Evolutionary conservation across 1,284 basidiomycete genomes (phyloP).

Genomic region (Acaromyces ingoldii): DNA sequence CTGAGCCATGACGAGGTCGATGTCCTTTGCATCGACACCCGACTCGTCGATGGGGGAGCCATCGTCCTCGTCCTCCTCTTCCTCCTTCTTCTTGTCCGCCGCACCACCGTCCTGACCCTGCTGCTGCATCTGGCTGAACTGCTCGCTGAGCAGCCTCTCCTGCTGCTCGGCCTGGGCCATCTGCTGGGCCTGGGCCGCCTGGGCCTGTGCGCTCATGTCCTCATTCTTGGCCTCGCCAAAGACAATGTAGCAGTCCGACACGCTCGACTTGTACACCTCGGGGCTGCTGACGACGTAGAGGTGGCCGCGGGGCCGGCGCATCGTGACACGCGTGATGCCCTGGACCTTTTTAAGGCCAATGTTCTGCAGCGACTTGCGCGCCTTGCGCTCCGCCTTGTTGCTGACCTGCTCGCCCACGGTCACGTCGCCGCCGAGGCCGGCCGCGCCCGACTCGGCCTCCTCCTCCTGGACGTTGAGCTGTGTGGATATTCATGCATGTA

Average conservation of each 20-base stretch:
- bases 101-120: not conserved
- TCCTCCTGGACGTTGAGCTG: conserved; percentile 56
- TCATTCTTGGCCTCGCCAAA: conserved; percentile 98
- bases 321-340: conserved; percentile 88
- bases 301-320: conserved; percentile 87
- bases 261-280: conserved; percentile 95
- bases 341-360: conserved; percentile 68
- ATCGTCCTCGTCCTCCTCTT: conserved; percentile 51
- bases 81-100: conserved; percentile 22
- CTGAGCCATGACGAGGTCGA: conserved; percentile 84
- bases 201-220: conserved; percentile 80
- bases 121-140: conserved; percentile 24
- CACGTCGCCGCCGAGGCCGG: conserved; percentile 57
- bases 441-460: conserved; percentile 61
- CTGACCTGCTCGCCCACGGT: conserved; percentile 87
- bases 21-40: conserved; percentile 79
- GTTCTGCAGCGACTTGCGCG: conserved; percentile 47
- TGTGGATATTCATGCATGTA: no score
- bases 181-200: conserved; percentile 77
- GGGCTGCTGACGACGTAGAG: conserved; percentile 89
- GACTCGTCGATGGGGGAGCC: conserved; percentile 52
- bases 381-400: conserved; percentile 55
- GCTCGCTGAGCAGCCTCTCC: conserved; percentile 62
- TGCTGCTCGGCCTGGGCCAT: conserved; percentile 59
- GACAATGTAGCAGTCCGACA: conserved; percentile 96